Conservation (phyloP, 768 basidiomycete species). For the Podaxis carcinomalis region DNA sequence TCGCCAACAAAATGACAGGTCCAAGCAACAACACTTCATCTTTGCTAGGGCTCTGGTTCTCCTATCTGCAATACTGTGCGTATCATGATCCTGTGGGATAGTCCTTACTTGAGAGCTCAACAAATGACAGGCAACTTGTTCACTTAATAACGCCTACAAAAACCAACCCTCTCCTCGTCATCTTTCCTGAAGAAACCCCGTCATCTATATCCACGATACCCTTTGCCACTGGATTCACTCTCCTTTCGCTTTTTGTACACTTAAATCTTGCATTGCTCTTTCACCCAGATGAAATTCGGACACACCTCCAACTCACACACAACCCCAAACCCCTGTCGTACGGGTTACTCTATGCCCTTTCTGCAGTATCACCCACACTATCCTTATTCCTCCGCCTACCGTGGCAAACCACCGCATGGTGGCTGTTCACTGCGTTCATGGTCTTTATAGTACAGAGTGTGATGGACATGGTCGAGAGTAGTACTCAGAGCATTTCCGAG, state of each 20-base stretch:
- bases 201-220: constrained; percentile 32
- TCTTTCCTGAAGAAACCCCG: constrained; percentile 31
- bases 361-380: constrained; percentile 45
- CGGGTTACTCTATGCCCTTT: constrained; percentile 26
- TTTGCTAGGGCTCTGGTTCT: constrained; percentile 37
- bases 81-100: background rate
- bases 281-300: constrained; percentile 33
- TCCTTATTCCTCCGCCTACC: constrained; percentile 42
- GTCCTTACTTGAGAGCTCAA: constrained; percentile 9
- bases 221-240: constrained; percentile 38
- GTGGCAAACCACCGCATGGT: constrained; percentile 56
- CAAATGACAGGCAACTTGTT: constrained; percentile 38
- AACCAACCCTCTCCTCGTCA: constrained; percentile 41
- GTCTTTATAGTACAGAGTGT: constrained; percentile 43
- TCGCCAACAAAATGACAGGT: constrained; percentile 36
- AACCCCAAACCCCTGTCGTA: constrained; percentile 27
- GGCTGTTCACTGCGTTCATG: constrained; percentile 39
- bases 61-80: constrained; percentile 46
- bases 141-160: constrained; percentile 38
- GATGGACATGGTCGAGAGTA: constrained; percentile 38
- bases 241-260: constrained; percentile 48
- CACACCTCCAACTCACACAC: constrained; percentile 23
- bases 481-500: constrained; percentile 41
- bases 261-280: constrained; percentile 42
- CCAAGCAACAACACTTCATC: constrained; percentile 36